Evolutionary conservation across 345 rosid species (phyloP), one percentile per base, ranked within the genome.

Genomic region (Microthlaspi erraticum): DNA sequence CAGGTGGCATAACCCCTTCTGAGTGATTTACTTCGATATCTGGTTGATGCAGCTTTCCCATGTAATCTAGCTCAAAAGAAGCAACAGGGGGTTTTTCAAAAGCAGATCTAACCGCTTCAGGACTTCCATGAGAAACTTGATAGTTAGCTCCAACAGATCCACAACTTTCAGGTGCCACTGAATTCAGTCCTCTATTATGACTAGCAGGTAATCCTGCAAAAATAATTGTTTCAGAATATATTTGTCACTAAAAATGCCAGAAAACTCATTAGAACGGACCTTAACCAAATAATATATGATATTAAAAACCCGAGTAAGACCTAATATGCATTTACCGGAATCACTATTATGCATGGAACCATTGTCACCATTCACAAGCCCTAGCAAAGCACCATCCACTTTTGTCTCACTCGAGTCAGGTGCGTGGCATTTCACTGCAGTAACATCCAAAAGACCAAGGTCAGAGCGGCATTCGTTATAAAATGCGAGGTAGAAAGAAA

Each of bases 401-500:
- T 83, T 84, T 62, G 71, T 86, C 39, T 71, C 93, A 53, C 53
- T 74, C 36, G 72, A 44, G 72, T 45, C 61, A 66, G 38, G 70
- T 23, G 43, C 10, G 23, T 2, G 11, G 56, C 14, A 4, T 66
- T 58, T 42, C 51, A 66, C 20, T 32, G 36, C 39, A 49, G 64
- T n/a, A 58, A 68, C 48, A 53, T 39, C 20, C 34, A 51, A 45
- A 39, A 54, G 36, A 39, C 57, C 33, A 67, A 41, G 50, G 59
- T 60, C 62, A 71, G 10, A 58, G 54, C 64, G 16, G 65, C 54
- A 55, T 14, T 64, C 11, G 0, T 41, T 20, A 29, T 7, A 65
- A 16, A 29, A 12, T 39, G 19, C 19, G 18, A 66, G 62, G 36
- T 14, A 31, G 29, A 38, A 70, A 33, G 63, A 43, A 23, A 46